Evolutionary conservation across 2,329 filamentous ascomycete species (phyloP).

Genomic region (Ceratocystis huliohia): DNA sequence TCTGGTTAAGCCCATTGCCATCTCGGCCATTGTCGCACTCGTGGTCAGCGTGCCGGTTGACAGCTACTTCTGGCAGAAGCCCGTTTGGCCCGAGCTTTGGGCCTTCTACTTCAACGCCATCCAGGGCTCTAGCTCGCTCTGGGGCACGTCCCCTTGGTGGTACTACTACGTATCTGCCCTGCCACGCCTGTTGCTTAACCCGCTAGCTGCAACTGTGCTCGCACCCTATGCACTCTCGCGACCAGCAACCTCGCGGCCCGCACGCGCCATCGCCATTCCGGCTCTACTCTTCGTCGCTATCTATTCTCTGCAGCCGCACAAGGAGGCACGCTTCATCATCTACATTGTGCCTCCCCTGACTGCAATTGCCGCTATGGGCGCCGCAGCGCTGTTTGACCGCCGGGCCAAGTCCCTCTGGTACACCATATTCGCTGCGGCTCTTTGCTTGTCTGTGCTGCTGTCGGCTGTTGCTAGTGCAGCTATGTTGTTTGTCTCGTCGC

Average conservation of each 20-base stretch:
- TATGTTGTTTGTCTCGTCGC: constrained; percentile 65
- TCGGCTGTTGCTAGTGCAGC: constrained; percentile 48
- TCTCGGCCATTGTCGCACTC: constrained; percentile 55
- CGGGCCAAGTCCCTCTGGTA: constrained; percentile 49
- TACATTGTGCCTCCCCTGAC: constrained; percentile 76
- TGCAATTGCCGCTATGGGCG: constrained; percentile 59
- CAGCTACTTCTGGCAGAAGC: constrained; percentile 85
- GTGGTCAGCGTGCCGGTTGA: constrained; percentile 61
- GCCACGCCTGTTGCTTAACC: constrained; percentile 74
- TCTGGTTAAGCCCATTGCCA: constrained; percentile 53
- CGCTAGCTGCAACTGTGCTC: constrained; percentile 47
- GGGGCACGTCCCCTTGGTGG: constrained; percentile 76
- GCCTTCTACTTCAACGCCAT: constrained; percentile 89
- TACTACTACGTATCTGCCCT: constrained; percentile 76
- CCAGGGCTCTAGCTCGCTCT: constrained; percentile 66
- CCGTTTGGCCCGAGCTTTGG: constrained; percentile 78
- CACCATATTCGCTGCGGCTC: constrained; percentile 38
- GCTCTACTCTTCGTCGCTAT: constrained; percentile 58
- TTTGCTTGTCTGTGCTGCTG: constrained; percentile 47
- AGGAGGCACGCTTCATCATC: constrained; percentile 90
- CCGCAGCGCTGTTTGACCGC: constrained; percentile 55
- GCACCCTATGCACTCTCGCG: constrained; percentile 40
- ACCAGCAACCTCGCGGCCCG: constrained; percentile 34
- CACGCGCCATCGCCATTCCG: constrained; percentile 47
- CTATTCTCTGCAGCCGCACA: constrained; percentile 86